These are phyloP conservation scores for Malassezia yamatoensis DNA, from an alignment of 1,284 basidiomycete species.

Conservation along the genomic window DNA sequence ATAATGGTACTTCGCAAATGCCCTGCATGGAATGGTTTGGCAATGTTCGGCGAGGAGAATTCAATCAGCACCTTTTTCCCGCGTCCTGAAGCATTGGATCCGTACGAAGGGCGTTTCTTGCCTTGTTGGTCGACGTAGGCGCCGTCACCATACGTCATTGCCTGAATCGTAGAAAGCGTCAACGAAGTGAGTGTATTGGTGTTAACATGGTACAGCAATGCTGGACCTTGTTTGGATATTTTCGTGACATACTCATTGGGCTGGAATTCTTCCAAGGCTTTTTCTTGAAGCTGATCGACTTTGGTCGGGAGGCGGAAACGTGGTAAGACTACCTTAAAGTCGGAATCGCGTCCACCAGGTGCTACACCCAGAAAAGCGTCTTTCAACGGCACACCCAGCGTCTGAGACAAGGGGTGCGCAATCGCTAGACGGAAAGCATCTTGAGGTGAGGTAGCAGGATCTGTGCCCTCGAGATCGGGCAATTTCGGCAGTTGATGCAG, in stretches of 20 bases:
- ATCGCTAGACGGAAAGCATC: conserved; percentile 78
- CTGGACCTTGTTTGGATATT: conserved; percentile 33
- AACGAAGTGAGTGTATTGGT: conserved; percentile 60
- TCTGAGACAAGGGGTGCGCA: conserved; percentile 64
- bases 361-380: conserved; percentile 75
- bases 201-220: conserved; percentile 38
- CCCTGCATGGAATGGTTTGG: conserved; percentile 96
- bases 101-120: conserved; percentile 37
- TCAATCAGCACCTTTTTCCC: conserved; percentile 54
- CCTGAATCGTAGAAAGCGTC: conserved; percentile 71
- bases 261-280: conserved; percentile 57
- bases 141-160: conserved; percentile 56
- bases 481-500: conserved; percentile 43
- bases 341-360: conserved; percentile 72
- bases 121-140: conserved; percentile 21
- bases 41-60: conserved; percentile 95
- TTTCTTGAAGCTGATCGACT: conserved; percentile 64
- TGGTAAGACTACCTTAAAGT: conserved; percentile 83
- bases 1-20: conserved; percentile 95
- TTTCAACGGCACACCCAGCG: conserved; percentile 53
- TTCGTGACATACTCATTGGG: conserved; percentile 34
- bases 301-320: conserved; percentile 79
- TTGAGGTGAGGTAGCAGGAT: conserved; percentile 62
- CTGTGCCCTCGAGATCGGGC: conserved; percentile 49
- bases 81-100: conserved; percentile 37